phyloP scores from a whole-genome alignment of 139 green algal genomes.

The Asterochloris sp. region DNA sequence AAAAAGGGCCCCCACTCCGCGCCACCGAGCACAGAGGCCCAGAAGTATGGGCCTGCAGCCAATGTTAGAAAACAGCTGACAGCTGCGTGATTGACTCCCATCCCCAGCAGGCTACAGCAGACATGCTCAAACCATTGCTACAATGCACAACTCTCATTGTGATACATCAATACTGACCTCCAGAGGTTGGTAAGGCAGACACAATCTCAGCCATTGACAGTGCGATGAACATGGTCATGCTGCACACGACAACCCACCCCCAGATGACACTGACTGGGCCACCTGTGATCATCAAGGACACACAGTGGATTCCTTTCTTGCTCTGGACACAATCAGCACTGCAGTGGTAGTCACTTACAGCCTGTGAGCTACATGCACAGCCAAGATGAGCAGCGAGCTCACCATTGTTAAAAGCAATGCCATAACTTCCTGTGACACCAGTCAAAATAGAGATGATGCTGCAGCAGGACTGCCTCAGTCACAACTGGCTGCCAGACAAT shows the following conservation, averaged over 20 bases:
- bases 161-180: not conserved
- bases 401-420: constrained; percentile 21
- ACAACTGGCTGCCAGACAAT: too few relatives aligned
- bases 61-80: too few relatives aligned
- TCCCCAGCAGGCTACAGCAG: too few relatives aligned
- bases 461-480: not conserved
- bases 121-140: too few relatives aligned
- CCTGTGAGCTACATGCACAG: too few relatives aligned
- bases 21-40: constrained; percentile 1
- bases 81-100: too few relatives aligned
- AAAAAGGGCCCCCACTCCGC: not conserved
- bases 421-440: constrained; percentile 29
- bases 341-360: too few relatives aligned
- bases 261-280: constrained; percentile 39
- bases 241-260: constrained; percentile 38
- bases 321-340: too few relatives aligned
- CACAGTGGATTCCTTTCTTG: too few relatives aligned
- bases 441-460: constrained; percentile 33
- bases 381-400: too few relatives aligned
- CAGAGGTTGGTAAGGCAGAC: constrained; percentile 37
- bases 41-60: not conserved
- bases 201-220: constrained; percentile 47
- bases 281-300: not conserved
- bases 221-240: constrained; percentile 31
- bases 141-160: too few relatives aligned